Evolutionary conservation across 371 early-diverging fungal species (phyloP), one percentile per base, ranked within the genome.

Genomic region (Syncephalis plumigaleata): DNA sequence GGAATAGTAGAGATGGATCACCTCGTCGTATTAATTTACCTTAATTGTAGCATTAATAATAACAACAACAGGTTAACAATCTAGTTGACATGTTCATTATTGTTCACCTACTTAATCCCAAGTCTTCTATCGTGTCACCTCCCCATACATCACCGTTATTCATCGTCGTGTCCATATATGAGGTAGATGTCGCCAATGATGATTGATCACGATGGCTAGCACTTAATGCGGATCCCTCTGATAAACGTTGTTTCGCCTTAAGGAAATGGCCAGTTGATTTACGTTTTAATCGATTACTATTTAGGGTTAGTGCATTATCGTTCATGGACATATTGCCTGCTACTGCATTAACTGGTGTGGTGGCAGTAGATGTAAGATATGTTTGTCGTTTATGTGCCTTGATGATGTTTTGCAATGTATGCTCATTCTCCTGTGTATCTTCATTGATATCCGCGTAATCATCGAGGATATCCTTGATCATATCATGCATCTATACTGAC

Each of bases 401-500:
- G 5, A 39, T 18, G 5, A 48, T 18, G 15, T 39, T 39, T 27
- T 25, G 42, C 16, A 48, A 42, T 8, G 31, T 31, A 31, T 31
- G 4, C 20, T 46, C 46, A 17, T 46, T 17, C 16, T 24, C 36
- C 16, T 27, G 36, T 1, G 26, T 36, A 46, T 44, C 3, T 23
- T 22, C n/a, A 3, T 44, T 22, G 21, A 7, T 44, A 22, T 44
- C 23, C 2, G 15, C 23, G 7, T 20, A 23, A 20, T 38, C 42
- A 16, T 46, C 40, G 9, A 18, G 37, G 9, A 0, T 24, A 8
- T 45, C 40, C 42, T 51, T 47, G 13, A 45, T 53, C 44, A 40
- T 38, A 23, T 42, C 54, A 24, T 20, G 53, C 55, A 9, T 51
- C 50, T 18, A 53, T 54, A 26, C 54, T 49, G 21, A n/a, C n/a